These are phyloP conservation scores for Eucalyptus camaldulensis DNA, from an alignment of 345 rosid species.

Conservation along the genomic window DNA sequence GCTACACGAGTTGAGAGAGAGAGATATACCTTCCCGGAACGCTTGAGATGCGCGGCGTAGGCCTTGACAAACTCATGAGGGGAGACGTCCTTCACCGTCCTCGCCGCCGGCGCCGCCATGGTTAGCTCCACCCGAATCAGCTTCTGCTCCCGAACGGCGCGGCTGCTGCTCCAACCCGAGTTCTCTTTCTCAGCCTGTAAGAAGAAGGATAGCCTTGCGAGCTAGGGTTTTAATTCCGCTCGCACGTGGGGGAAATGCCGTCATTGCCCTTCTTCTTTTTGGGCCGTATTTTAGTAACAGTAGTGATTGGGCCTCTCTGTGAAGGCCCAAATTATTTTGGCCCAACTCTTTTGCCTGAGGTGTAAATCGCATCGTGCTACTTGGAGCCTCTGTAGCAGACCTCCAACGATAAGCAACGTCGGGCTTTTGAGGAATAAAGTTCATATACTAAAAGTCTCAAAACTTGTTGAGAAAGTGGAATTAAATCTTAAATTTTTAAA, in stretches of 20 bases:
- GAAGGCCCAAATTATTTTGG: background rate
- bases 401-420: background rate
- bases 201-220: background rate
- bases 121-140: background rate
- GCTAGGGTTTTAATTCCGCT: background rate
- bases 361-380: background rate
- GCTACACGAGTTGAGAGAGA: too few species aligned
- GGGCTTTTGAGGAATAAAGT: background rate
- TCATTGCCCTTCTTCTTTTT: background rate
- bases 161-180: background rate
- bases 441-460: too few species aligned
- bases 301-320: background rate
- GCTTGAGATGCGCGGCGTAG: slow-evolving; percentile 39
- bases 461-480: fast-evolving
- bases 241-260: background rate
- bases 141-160: background rate
- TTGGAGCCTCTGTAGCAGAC: background rate
- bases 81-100: slow-evolving; percentile 37
- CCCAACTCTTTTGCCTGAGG: background rate
- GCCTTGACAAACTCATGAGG: slow-evolving; percentile 52
- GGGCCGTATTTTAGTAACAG: background rate
- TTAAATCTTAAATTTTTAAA: too few species aligned
- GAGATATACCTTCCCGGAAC: slow-evolving; percentile 32
- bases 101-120: slow-evolving; percentile 11
- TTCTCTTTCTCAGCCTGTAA: background rate